Evolutionary conservation across 1,284 basidiomycete species (phyloP).

Genomic region (Volvariella surrecta): DNA sequence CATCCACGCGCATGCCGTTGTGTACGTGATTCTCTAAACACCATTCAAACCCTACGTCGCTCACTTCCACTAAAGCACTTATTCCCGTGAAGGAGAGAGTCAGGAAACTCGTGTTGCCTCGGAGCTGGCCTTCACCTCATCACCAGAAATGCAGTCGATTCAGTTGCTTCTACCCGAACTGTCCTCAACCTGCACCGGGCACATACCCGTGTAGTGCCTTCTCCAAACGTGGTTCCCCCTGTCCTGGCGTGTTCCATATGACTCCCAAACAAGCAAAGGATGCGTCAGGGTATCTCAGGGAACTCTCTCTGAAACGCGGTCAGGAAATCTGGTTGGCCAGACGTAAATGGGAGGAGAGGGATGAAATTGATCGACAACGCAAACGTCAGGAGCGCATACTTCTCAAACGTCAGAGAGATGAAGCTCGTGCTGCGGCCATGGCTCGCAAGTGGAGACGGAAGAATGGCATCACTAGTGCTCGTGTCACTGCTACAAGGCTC

Average conservation of each 20-base stretch:
- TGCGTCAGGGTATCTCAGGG: not conserved
- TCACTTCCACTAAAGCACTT: not conserved
- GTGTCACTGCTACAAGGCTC: too few relatives aligned
- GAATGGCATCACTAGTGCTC: too few relatives aligned
- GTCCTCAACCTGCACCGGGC: constrained; percentile 26
- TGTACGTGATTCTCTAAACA: not conserved
- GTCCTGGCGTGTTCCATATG: constrained; percentile 27
- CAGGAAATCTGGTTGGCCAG: too few relatives aligned
- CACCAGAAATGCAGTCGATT: constrained; percentile 28
- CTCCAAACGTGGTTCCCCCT: constrained; percentile 13
- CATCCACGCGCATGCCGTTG: too few relatives aligned
- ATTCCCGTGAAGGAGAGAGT: constrained; percentile 2
- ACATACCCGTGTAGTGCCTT: constrained; percentile 23
- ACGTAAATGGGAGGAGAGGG: not conserved
- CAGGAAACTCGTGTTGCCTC: constrained; percentile 14
- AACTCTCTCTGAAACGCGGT: too few relatives aligned
- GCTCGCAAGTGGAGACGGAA: too few relatives aligned
- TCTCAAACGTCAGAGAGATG: not conserved
- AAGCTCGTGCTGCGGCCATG: not conserved
- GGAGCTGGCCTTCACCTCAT: constrained; percentile 28
- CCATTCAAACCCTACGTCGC: not conserved
- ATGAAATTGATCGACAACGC: not conserved
- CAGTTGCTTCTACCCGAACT: constrained; percentile 25
- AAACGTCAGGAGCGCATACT: not conserved
- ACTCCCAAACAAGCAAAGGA: constrained; percentile 13